Evolutionary conservation across 192 early-diverging fungal species (phyloP), one percentile per base, ranked within the genome.

Genomic region (Spizellomyces punctatus): DNA sequence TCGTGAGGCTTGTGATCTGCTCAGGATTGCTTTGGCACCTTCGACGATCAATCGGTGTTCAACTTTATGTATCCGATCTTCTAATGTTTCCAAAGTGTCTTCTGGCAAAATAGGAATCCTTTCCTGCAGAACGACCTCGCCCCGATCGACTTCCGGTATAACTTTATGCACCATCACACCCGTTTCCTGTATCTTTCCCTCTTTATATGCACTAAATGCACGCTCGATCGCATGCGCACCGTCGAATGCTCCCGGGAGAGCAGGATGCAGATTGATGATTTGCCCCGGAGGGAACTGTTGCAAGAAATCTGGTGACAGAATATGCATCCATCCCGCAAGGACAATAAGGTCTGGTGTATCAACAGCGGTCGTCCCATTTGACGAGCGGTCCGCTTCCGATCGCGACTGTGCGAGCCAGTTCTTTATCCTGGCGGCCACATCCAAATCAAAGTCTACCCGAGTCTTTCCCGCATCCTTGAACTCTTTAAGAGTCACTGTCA

Each of bases 291-390:
- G 80, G 74, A 98, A 95, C 66, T 77, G 56, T 44, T 87, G 78
- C 57, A 99, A 74, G 70, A 98, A 99, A 27, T 85, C 82, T 6
- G 93, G 82, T 10, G 93, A 93, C 44, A 99, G 85, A 69, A 99
- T 99, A 77, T 96, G 98, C 98, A 99, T 99, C 85, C 89, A 99
- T 46, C 98, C 98, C 7, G 96, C 98, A 36, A 99, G 86, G 12
- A 99, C 91, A 6, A 98, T 79, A 47, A 97, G 82, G 71, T 96
- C 93, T 3, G 94, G 94, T 27, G 76, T 72, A 41, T 64, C 58
- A 47, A 19, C 41, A 8, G 68, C 10, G 43, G 44, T 46, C 54
- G 41, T 36, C 84, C 81, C 21, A 76, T 80, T 14, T 82, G 61
- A 3, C 69, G 69, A 63, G 94, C 90, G 62, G 82, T 46, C 2